phyloP scores from a whole-genome alignment of 495 filamentous ascomycete genomes.

The Talaromyces trachyspermus region DNA sequence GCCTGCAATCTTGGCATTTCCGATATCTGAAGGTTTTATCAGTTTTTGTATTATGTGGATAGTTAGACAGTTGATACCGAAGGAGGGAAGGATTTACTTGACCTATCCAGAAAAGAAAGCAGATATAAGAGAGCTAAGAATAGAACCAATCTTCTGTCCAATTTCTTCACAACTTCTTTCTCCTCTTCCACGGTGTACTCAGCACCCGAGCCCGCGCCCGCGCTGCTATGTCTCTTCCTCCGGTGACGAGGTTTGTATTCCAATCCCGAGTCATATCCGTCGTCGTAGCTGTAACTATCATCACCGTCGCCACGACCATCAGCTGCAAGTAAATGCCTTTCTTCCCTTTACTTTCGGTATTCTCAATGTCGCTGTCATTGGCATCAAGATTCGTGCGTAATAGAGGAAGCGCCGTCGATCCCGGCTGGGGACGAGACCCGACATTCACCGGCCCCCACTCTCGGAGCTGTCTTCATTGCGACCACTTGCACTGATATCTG shows the following conservation, averaged over 20 bases:
- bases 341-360: background rate
- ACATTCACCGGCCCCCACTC: background rate
- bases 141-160: constrained; percentile 68
- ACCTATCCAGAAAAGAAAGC: constrained; percentile 72
- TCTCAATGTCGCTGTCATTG: background rate
- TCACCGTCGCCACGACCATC: too few relatives aligned
- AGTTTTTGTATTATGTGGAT: too few relatives aligned
- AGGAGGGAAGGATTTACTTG: constrained; percentile 31
- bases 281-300: constrained; percentile 22
- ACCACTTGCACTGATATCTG: constrained; percentile 2
- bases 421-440: constrained; percentile 9
- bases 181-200: constrained; percentile 72
- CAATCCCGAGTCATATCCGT: constrained; percentile 25
- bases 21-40: constrained; percentile 51
- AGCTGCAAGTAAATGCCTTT: background rate
- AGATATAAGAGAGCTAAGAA: constrained; percentile 79
- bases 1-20: constrained; percentile 71
- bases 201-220: constrained; percentile 6
- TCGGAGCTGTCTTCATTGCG: background rate
- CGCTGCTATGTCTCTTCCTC: constrained; percentile 1
- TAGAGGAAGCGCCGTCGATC: constrained; percentile 17
- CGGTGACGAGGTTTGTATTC: constrained; percentile 19
- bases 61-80: background rate
- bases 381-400: constrained; percentile 31
- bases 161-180: constrained; percentile 56